Evolutionary conservation across 108 stramenopile genomes (phyloP).

Genomic region (Skeletonema grethae): DNA sequence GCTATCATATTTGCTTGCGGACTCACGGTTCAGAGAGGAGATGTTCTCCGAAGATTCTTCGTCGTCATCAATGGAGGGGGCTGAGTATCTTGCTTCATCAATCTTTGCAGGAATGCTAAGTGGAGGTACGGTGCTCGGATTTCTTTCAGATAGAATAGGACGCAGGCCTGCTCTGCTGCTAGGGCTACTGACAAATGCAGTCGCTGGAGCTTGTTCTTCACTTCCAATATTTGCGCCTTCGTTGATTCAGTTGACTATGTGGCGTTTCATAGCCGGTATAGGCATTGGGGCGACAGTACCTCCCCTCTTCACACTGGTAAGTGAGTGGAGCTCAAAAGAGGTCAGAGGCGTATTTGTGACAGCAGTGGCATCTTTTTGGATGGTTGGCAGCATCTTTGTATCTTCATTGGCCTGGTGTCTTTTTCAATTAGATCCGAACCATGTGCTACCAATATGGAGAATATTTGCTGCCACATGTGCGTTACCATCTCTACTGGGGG

Average conservation of each 20-base stretch:
- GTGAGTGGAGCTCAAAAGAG: conserved; percentile 75
- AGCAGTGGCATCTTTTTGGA: conserved; percentile 81
- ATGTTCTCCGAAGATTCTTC: conserved; percentile 34
- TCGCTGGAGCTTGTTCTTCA: conserved; percentile 61
- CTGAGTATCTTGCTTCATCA: conserved; percentile 64
- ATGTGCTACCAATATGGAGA: conserved; percentile 53
- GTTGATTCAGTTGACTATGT: conserved; percentile 32
- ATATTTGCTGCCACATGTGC: conserved; percentile 73
- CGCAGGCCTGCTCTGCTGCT: conserved; percentile 66
- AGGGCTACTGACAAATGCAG: conserved; percentile 61
- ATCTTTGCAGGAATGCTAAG: conserved; percentile 84
- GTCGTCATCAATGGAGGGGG: conserved; percentile 32
- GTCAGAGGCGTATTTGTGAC: conserved; percentile 73
- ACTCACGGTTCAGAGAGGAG: conserved; percentile 47
- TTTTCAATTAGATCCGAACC: conserved; percentile 25
- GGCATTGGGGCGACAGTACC: conserved; percentile 83
- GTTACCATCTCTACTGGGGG: conserved; percentile 68
- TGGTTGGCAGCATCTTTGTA: conserved; percentile 84
- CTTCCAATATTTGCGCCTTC: conserved; percentile 40
- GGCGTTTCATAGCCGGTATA: conserved; percentile 71
- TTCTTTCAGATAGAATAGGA: conserved; percentile 64
- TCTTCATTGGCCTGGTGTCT: conserved; percentile 62
- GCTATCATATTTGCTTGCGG: conserved; percentile 70
- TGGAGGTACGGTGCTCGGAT: conserved; percentile 70
- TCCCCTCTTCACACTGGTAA: conserved; percentile 69